These are phyloP conservation scores for Craspedostauros australis DNA, from an alignment of 108 stramenopile species.

Conservation along the genomic window DNA sequence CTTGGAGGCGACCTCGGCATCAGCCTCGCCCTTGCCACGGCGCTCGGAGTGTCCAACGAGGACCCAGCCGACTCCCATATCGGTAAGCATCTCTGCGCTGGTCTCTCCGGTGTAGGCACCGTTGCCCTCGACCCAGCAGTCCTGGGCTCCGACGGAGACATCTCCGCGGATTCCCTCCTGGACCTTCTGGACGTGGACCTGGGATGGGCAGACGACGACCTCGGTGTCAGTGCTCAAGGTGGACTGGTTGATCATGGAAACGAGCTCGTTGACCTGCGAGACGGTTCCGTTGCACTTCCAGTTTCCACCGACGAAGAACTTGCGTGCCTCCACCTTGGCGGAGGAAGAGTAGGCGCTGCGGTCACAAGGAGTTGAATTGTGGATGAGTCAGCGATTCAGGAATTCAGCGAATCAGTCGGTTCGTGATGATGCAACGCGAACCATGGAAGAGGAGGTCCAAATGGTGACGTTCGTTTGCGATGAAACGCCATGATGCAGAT, in stretches of 20 bases:
- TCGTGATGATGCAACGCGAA: neutral
- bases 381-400: too few relatives aligned
- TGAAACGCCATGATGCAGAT: too few relatives aligned
- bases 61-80: constrained; percentile 92
- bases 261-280: constrained; percentile 68
- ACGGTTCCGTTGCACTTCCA: constrained; percentile 99
- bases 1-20: constrained; percentile 90
- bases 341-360: constrained; percentile 62
- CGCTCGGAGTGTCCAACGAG: constrained; percentile 97
- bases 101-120: constrained; percentile 99
- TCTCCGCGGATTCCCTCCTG: constrained; percentile 77
- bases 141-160: constrained; percentile 88
- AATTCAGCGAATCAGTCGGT: neutral
- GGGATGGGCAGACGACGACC: constrained; percentile 95
- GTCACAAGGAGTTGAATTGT: neutral
- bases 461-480: neutral
- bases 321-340: constrained; percentile 65
- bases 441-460: neutral
- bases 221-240: constrained; percentile 78
- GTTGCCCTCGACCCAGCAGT: constrained; percentile 85
- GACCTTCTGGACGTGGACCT: constrained; percentile 85
- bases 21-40: constrained; percentile 91
- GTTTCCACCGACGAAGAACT: constrained; percentile 99
- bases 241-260: constrained; percentile 87
- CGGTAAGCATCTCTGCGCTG: constrained; percentile 92